These are phyloP conservation scores for Exophiala sp. DNA, from an alignment of 2,329 filamentous ascomycete genomes.

Conservation along the genomic window DNA sequence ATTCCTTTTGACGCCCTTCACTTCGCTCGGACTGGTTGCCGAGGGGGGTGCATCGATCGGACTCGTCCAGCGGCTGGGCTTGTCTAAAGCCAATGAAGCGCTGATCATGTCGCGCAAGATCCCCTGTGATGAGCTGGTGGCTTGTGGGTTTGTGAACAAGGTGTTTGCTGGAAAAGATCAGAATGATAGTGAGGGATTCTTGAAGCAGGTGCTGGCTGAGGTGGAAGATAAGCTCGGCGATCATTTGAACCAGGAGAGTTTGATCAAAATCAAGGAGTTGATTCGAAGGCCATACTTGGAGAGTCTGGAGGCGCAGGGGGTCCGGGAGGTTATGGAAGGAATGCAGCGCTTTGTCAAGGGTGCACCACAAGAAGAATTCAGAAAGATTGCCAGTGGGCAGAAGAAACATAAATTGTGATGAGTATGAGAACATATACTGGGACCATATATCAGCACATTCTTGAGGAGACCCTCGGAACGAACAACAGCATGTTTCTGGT, in stretches of 20 bases:
- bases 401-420: slow-evolving; percentile 85
- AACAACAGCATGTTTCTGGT: background rate
- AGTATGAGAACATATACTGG: background rate
- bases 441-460: too few relatives aligned
- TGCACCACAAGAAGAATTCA: slow-evolving; percentile 81
- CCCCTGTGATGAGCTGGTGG: slow-evolving; percentile 63
- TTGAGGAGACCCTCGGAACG: too few relatives aligned
- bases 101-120: slow-evolving; percentile 84
- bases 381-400: slow-evolving; percentile 74
- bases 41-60: slow-evolving; percentile 77
- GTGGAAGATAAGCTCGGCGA: slow-evolving; percentile 72
- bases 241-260: slow-evolving; percentile 71
- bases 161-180: slow-evolving; percentile 58
- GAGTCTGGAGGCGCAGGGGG: slow-evolving; percentile 67
- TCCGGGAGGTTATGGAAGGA: slow-evolving; percentile 78
- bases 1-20: slow-evolving; percentile 87
- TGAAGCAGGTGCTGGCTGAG: slow-evolving; percentile 65
- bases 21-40: slow-evolving; percentile 78
- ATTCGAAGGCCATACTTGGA: slow-evolving; percentile 69
- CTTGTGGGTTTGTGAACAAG: slow-evolving; percentile 78
- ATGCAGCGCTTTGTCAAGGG: slow-evolving; percentile 73
- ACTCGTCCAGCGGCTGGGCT: slow-evolving; percentile 73
- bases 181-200: slow-evolving; percentile 63
- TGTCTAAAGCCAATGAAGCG: slow-evolving; percentile 81
- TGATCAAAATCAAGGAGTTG: slow-evolving; percentile 78